Conservation (phyloP, 257 asterid species). For the Voacanga thouarsii region DNA sequence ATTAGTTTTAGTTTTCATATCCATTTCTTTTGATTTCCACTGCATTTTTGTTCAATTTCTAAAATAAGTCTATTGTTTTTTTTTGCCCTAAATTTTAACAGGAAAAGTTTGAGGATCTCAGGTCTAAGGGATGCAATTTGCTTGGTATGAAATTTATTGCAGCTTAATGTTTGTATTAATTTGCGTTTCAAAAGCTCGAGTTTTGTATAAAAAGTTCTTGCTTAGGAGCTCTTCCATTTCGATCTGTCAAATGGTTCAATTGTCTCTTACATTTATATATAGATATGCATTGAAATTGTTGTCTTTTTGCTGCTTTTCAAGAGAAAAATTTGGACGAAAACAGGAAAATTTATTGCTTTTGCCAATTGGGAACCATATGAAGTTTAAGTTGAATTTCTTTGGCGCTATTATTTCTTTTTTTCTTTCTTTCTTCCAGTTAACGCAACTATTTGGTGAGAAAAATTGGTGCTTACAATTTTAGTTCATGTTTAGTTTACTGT, state of each 20-base stretch:
- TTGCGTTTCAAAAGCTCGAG: not conserved
- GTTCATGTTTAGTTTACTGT: not conserved
- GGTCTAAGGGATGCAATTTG: constrained; percentile 76
- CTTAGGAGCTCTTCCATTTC: not conserved
- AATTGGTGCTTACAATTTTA: not conserved
- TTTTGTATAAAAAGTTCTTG: not conserved
- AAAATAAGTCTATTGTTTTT: not conserved
- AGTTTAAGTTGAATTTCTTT: not conserved
- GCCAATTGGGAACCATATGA: not conserved
- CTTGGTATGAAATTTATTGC: constrained; percentile 50
- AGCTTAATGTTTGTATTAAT: not conserved
- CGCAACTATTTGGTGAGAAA: not conserved
- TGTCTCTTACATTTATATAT: not conserved
- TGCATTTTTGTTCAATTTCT: not conserved
- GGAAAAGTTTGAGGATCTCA: constrained; percentile 86
- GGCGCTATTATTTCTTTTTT: not conserved
- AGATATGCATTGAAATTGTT: too few species aligned
- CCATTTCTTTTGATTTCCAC: constrained; percentile 1
- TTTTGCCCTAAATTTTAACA: constrained; percentile 31
- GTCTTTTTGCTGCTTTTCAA: not conserved
- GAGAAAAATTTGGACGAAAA: not conserved
- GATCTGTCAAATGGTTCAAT: not conserved
- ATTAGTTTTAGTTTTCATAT: constrained; percentile 4
- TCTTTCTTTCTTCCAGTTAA: not conserved
- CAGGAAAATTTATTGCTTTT: not conserved